phyloP scores from a whole-genome alignment of 345 rosid species.

The Pistacia integerrima region DNA sequence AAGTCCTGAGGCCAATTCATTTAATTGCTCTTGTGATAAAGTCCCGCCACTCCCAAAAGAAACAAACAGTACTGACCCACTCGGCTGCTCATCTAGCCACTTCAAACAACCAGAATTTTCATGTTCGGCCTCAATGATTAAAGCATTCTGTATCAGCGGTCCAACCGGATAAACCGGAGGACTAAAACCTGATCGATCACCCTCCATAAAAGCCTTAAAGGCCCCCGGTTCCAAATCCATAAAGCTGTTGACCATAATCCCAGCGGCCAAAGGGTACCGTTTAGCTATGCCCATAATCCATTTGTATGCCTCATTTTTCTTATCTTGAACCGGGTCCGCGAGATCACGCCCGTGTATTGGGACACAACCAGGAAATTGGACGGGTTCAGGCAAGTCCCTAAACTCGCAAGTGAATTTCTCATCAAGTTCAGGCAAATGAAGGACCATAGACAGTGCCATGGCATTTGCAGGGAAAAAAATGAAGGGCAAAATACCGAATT shows the following conservation, averaged over 20 bases:
- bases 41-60: slow-evolving; percentile 49
- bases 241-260: slow-evolving; percentile 36
- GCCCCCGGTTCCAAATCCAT: slow-evolving; percentile 30
- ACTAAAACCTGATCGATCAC: neutral
- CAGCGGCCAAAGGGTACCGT: slow-evolving; percentile 21
- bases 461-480: slow-evolving; percentile 25
- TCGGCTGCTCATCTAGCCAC: slow-evolving; percentile 44
- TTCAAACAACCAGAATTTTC: slow-evolving; percentile 23
- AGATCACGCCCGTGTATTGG: slow-evolving; percentile 31
- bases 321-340: slow-evolving; percentile 25
- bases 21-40: slow-evolving; percentile 23
- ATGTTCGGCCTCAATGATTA: neutral
- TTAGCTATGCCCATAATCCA: slow-evolving; percentile 13
- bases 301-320: slow-evolving; percentile 25
- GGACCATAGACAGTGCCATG: slow-evolving; percentile 17
- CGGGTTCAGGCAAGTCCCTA: slow-evolving; percentile 31
- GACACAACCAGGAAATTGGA: slow-evolving; percentile 33
- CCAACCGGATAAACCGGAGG: slow-evolving; percentile 38
- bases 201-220: slow-evolving; percentile 29
- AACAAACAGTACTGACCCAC: slow-evolving; percentile 31
- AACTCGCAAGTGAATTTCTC: slow-evolving; percentile 26
- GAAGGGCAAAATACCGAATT: slow-evolving; percentile 16
- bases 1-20: slow-evolving; percentile 37
- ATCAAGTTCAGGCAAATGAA: slow-evolving; percentile 30
- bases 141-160: slow-evolving; percentile 20